Base-by-base conservation (phyloP, 1,139 yeast genomes). In the Yamadazyma oceani region DNA sequence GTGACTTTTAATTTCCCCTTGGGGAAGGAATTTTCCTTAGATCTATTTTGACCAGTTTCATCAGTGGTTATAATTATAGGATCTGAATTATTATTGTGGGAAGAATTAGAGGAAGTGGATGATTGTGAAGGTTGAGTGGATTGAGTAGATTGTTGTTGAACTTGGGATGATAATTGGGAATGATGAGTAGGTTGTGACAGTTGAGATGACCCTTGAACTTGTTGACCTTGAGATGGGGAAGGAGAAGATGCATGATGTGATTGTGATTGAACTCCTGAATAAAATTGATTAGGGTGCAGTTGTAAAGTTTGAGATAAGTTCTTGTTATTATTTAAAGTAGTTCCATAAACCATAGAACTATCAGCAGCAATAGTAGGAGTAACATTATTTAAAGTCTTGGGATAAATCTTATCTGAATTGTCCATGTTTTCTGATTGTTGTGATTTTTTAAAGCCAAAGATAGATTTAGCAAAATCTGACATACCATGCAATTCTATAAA, bases 1-100 rank as follows among this genome's bases (percentile, higher is more conserved):
- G 79, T 78, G 34, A 92, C 89, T 52, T 80, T 80, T 38, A 92
- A 73, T 58, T 85, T 86, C 33, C 97, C 97, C 58, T 85, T 78
- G 35, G 89, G 88, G 16, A 46, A 49, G 35, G 56, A 58, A 38
- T 60, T 58, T 32, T 53, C 51, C 3, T 59, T 54, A 32, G 54
- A 49, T 35, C 54, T 46, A 37, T 53, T 60, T 41, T 66, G 71
- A 34, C 75, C 76, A 14, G 68, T 60, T 48, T 71, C 75, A 46
- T 69, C 75, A 29, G 75, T 71, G 41, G 75, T 71, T 41, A 71
- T 68, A 47, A 69, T 70, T 23, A 64, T 57, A 1, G 75, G 74
- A 12, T 35, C 38, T 2, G 35, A 23, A 15, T 9, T 24, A 15
- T 6, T 22, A 17, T 10, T n/a, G 17, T 21, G 14, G 11, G 38